phyloP scores from a whole-genome alignment of 1,139 yeast species.

The Sugiyamaella pinicola region DNA sequence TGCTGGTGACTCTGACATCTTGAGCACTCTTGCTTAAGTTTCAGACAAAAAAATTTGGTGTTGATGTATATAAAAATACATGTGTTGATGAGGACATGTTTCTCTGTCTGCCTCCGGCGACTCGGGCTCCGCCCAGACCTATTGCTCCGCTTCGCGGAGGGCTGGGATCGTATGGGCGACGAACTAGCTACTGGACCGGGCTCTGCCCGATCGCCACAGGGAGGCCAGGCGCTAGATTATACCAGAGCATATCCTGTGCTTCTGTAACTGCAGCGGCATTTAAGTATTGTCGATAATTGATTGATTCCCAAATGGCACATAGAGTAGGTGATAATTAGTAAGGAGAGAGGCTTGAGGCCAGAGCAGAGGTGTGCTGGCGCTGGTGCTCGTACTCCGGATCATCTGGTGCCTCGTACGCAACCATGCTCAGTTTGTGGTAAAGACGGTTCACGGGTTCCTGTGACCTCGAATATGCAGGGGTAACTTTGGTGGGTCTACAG shows the following conservation, averaged over 20 bases:
- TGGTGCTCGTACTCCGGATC: too few relatives aligned
- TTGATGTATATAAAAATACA: not conserved
- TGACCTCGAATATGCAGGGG: too few relatives aligned
- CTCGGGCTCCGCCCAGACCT: constrained; percentile 9
- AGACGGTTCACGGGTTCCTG: too few relatives aligned
- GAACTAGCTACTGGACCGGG: not conserved
- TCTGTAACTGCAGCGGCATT: too few relatives aligned
- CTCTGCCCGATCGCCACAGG: not conserved
- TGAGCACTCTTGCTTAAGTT: constrained; percentile 47
- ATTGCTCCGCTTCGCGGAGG: constrained; percentile 9
- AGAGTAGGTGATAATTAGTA: too few relatives aligned
- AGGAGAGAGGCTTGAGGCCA: too few relatives aligned
- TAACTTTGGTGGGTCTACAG: too few relatives aligned
- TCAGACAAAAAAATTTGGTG: not conserved
- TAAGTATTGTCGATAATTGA: too few relatives aligned
- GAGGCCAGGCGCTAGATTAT: not conserved
- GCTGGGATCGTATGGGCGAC: not conserved
- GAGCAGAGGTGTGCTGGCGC: too few relatives aligned
- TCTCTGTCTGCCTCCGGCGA: not conserved
- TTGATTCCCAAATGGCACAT: too few relatives aligned
- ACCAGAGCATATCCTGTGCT: not conserved
- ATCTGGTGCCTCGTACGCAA: too few relatives aligned
- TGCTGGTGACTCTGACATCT: constrained; percentile 99
- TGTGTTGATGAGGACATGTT: constrained; percentile 5
- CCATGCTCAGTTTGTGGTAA: too few relatives aligned